Evolutionary conservation across 1,284 basidiomycete genomes (phyloP).

Genomic region (Porodaedalea pini): DNA sequence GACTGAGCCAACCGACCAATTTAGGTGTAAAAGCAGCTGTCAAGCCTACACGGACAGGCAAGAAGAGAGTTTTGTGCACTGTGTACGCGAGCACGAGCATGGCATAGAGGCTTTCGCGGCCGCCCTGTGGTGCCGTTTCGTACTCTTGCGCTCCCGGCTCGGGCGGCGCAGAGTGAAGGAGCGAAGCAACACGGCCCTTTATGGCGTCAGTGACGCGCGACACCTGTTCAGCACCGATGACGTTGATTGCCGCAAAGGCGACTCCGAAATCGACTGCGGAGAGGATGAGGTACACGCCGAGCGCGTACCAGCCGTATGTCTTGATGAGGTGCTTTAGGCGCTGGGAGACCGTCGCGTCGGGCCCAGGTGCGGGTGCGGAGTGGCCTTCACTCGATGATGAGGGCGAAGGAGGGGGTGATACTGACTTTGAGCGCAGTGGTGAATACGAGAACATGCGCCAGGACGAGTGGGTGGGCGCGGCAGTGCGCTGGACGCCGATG

Average conservation of each 20-base stretch:
- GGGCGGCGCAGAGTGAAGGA: conserved; percentile 48
- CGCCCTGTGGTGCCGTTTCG: conserved; percentile 37
- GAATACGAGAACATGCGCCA: conserved; percentile 18
- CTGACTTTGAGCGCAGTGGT: conserved; percentile 1
- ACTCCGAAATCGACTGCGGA: conserved; percentile 76
- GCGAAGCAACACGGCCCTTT: conserved; percentile 44
- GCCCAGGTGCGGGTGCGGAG: conserved; percentile 32
- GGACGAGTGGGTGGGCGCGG: not conserved
- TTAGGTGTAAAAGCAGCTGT: conserved; percentile 87
- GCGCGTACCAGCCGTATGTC: conserved; percentile 89
- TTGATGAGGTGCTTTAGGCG: conserved; percentile 85
- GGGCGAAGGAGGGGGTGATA: conserved; percentile 9
- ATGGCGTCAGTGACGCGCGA: conserved; percentile 60
- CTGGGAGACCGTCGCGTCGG: conserved; percentile 58
- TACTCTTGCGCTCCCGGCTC: conserved; percentile 66
- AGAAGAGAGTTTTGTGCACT: conserved; percentile 91
- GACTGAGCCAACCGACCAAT: conserved; percentile 75
- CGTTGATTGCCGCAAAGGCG: conserved; percentile 80
- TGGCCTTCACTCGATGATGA: conserved; percentile 25
- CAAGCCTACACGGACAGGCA: conserved; percentile 87
- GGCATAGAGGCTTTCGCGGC: conserved; percentile 78
- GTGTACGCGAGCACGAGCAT: conserved; percentile 92
- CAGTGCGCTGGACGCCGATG: conserved; percentile 24
- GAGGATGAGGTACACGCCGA: conserved; percentile 79
- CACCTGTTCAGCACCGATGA: conserved; percentile 89